phyloP scores from a whole-genome alignment of 1,284 basidiomycete species.

The Naganishia sp. region DNA sequence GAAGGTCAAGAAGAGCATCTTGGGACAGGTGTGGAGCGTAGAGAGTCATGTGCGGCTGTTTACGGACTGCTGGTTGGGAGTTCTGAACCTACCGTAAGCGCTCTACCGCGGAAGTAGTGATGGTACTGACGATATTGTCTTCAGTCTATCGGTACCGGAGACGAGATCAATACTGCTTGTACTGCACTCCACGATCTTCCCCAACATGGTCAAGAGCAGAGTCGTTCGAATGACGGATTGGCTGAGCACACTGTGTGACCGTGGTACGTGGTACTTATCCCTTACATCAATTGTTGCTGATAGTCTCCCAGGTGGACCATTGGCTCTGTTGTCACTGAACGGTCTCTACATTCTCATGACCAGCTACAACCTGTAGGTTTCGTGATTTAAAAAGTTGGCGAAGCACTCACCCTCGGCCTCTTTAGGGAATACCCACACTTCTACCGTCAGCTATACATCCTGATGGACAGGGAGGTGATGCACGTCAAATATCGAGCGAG shows the following conservation, averaged over 20 bases:
- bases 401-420: constrained; percentile 8
- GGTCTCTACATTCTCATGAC: constrained; percentile 88
- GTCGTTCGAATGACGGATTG: constrained; percentile 89
- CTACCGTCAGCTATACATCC: constrained; percentile 88
- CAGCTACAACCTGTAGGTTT: constrained; percentile 83
- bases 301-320: constrained; percentile 67
- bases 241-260: constrained; percentile 83
- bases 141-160: constrained; percentile 45
- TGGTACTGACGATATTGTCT: background rate
- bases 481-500: constrained; percentile 90
- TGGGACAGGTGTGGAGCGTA: constrained; percentile 41
- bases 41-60: constrained; percentile 43
- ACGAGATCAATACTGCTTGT: constrained; percentile 60
- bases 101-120: background rate
- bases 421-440: constrained; percentile 90
- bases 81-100: constrained; percentile 43
- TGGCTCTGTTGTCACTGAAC: constrained; percentile 89
- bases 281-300: background rate
- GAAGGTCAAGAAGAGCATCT: constrained; percentile 46
- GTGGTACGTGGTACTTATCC: constrained; percentile 56
- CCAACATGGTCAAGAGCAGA: constrained; percentile 70
- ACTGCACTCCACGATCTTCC: constrained; percentile 80
- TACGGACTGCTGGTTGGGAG: constrained; percentile 43
- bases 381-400: background rate
- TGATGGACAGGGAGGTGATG: constrained; percentile 81